These are phyloP conservation scores for Ilex aquifolium DNA, from an alignment of 257 asterid genomes.

Conservation along the genomic window DNA sequence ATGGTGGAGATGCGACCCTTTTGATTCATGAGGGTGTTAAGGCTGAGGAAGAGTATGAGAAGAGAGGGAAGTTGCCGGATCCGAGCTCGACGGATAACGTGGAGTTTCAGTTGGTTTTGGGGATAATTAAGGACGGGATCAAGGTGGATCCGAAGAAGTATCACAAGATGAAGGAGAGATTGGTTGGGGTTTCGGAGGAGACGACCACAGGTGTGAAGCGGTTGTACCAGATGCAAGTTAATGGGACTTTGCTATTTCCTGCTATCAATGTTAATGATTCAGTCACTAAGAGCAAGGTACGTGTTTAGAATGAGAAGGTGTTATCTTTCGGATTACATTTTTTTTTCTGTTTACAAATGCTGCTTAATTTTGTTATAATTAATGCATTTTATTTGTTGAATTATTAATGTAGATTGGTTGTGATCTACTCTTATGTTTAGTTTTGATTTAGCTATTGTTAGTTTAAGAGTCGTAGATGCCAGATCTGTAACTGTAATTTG, in stretches of 20 bases:
- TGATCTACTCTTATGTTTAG: too few relatives aligned
- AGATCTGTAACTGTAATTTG: too few relatives aligned
- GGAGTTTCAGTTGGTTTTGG: slow-evolving; percentile 17
- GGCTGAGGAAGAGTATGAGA: slow-evolving; percentile 18
- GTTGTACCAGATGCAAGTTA: slow-evolving; percentile 5
- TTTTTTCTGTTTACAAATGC: too few relatives aligned
- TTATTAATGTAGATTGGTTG: too few relatives aligned
- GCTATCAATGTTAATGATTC: slow-evolving; percentile 12
- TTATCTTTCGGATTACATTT: too few relatives aligned
- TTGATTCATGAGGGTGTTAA: slow-evolving; percentile 17
- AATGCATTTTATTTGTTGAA: too few relatives aligned
- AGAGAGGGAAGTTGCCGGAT: slow-evolving; percentile 13
- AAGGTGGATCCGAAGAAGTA: slow-evolving; percentile 11
- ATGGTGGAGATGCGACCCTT: slow-evolving; percentile 16
- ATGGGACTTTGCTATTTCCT: slow-evolving; percentile 7
- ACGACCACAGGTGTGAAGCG: slow-evolving; percentile 13
- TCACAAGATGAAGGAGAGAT: slow-evolving; percentile 11
- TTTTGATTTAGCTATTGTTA: too few relatives aligned
- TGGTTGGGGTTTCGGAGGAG: slow-evolving; percentile 13
- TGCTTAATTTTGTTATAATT: too few relatives aligned
- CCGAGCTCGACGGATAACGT: slow-evolving; percentile 16
- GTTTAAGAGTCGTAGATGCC: too few relatives aligned
- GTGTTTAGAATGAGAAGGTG: too few relatives aligned
- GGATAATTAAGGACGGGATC: slow-evolving; percentile 12
- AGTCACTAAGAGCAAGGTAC: slow-evolving; percentile 13